Conservation (phyloP, 192 early-diverging fungal species). For the Coemansia sp. region DNA sequence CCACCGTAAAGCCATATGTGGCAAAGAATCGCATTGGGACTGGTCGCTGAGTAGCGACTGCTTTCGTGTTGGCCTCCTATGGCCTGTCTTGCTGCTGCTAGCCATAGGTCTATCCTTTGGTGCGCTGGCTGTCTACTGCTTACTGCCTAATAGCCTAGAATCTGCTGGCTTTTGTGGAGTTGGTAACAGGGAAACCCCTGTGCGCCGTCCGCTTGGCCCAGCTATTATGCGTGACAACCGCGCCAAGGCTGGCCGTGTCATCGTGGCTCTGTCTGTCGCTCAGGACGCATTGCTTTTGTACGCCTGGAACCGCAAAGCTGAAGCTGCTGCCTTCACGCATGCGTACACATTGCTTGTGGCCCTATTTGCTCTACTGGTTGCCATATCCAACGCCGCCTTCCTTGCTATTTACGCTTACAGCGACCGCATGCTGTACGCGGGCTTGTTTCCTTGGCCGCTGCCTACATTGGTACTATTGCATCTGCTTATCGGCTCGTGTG, state of each 20-base stretch:
- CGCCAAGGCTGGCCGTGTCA: background rate
- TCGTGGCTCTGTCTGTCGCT: background rate
- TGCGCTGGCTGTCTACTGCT: background rate
- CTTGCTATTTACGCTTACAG: background rate
- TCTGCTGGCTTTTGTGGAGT: background rate
- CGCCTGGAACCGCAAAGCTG: background rate
- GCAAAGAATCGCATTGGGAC: constrained; percentile 1
- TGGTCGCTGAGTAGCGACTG: constrained; percentile 23
- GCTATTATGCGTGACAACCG: constrained; percentile 31
- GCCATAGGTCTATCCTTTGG: background rate
- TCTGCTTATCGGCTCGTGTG: constrained; percentile 3
- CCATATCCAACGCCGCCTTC: background rate
- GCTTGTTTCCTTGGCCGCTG: constrained; percentile 32
- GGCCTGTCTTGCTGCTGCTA: constrained; percentile 27
- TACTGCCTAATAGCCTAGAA: background rate
- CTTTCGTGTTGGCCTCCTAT: constrained; percentile 21
- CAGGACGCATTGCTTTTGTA: constrained; percentile 13
- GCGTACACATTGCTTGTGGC: background rate
- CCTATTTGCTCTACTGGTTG: background rate
- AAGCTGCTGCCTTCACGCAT: background rate
- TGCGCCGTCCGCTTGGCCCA: constrained; percentile 27
- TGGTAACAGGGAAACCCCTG: constrained; percentile 10
- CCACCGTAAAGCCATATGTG: constrained; percentile 5
- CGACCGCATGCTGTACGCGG: constrained; percentile 15
- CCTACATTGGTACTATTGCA: constrained; percentile 15